Evolutionary conservation across 768 basidiomycete genomes (phyloP), one percentile per base, ranked within the genome.

Genomic region (Amanita subjunquillea): DNA sequence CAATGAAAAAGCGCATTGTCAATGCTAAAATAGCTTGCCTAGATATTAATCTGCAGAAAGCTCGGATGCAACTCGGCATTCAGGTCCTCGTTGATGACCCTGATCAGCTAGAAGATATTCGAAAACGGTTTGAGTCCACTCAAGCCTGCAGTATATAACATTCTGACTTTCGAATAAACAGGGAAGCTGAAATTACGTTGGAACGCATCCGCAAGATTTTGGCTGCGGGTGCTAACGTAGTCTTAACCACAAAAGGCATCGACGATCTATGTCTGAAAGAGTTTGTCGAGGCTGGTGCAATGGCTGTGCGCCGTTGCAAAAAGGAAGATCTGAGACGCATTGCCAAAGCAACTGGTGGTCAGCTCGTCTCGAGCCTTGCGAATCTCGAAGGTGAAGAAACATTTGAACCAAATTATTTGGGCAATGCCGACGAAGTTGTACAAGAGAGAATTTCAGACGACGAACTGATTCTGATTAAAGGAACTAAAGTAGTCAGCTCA

Each of bases 401-500:
- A 0, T 98, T 94, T 62, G 96, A 99, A 65, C 74, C 92, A 23
- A 83, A 82, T 66, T 87, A 83, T 66, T 75, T 99, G 39, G 95
- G 95, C n/a, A 74, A 71, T 44, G 95, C 95, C 3, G 95, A 97
- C 15, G 96, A 98, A 69, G 96, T 98, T 57, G 78, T 91, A 4
- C 95, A 99, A 67, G 93, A 97, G 71, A 79, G 95, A 55, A 92
- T 98, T 65, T 86, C 91, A n/a, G 96, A 99, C 62, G 96, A 99
- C 65, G 95, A 99, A 65, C 78, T 96, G 42, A 98, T 98, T 67
- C 72, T 99, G 57, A 75, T 98, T 73, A 99, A 97, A 73, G 96
- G 96, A 2, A 98, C 94, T 47, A 98, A 95, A 70, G 86, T 92
- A 39, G 94, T 98, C 63, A 93, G 72, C 72, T 94, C 92, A 22